Percentiles rank a stretch among this genome's conserved stretches.
These are phyloP conservation scores for Eucalyptus erythrocorys DNA, from an alignment of 345 rosid genomes.

Conservation along the genomic window DNA sequence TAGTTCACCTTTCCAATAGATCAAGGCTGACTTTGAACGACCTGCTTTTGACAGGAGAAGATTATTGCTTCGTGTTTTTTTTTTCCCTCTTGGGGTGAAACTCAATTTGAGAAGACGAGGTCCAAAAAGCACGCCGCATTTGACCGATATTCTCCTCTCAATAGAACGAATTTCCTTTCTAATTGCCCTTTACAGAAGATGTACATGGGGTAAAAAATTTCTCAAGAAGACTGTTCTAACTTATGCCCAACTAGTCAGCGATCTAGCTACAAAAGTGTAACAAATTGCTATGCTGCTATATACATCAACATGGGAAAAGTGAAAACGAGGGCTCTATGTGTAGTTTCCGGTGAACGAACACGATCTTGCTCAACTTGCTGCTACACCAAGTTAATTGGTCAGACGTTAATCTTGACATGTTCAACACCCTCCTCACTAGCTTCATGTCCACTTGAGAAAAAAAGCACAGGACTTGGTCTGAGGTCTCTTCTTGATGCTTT, in stretches of 20 bases:
- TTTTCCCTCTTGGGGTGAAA: neutral
- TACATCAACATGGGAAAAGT: conserved; percentile 48
- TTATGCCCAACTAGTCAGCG: neutral
- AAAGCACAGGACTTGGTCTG: conserved; percentile 61
- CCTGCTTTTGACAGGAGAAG: neutral
- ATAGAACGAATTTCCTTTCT: neutral
- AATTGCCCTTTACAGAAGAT: neutral
- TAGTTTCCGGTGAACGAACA: conserved; percentile 53
- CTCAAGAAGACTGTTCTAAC: neutral
- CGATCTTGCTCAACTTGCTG: conserved; percentile 46
- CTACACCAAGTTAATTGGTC: conserved; percentile 85
- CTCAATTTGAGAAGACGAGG: neutral
- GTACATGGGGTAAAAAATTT: neutral
- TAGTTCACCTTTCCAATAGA: neutral
- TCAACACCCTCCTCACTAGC: conserved; percentile 73
- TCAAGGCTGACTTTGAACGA: neutral
- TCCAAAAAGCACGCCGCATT: neutral
- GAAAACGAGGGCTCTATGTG: conserved; percentile 70
- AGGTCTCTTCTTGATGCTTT: conserved; percentile 23
- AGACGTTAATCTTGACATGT: conserved; percentile 58
- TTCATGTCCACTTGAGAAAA: conserved; percentile 92
- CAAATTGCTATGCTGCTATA: neutral
- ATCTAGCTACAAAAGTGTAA: neutral
- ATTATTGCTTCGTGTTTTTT: neutral
- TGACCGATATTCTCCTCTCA: neutral